These are phyloP conservation scores for Chlorella sp. DNA, from an alignment of 139 green algal species.

Conservation along the genomic window DNA sequence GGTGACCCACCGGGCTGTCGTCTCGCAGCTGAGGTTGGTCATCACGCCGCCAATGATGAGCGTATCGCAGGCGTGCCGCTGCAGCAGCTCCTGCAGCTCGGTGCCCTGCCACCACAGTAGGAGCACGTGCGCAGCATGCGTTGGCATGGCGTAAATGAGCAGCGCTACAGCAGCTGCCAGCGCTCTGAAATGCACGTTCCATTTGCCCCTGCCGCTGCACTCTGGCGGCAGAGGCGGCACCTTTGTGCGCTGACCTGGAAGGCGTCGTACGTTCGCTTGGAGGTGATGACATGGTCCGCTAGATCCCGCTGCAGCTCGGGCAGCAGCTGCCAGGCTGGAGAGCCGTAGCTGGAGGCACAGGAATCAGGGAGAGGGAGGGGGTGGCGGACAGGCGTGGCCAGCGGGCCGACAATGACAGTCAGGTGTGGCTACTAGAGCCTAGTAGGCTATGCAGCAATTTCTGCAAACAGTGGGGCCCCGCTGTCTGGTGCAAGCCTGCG, in stretches of 20 bases:
- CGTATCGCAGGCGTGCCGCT: not conserved
- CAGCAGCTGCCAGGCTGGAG: conserved; percentile 21
- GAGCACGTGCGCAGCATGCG: too few species aligned
- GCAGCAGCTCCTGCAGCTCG: conserved; percentile 16
- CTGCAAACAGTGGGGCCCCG: too few species aligned
- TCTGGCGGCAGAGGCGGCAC: too few species aligned
- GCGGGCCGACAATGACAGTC: too few species aligned
- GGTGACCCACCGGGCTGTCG: conserved; percentile 12
- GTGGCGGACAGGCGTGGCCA: too few species aligned
- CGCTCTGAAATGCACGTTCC: not conserved
- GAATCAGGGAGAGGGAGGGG: too few species aligned
- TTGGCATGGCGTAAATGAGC: too few species aligned
- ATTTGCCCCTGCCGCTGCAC: too few species aligned
- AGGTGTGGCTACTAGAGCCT: too few species aligned
- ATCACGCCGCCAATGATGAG: conserved; percentile 29
- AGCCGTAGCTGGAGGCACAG: conserved; percentile 4
- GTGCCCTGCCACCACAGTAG: conserved; percentile 12
- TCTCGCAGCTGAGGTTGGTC: conserved; percentile 34
- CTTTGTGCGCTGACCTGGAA: not conserved
- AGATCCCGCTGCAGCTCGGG: conserved; percentile 7
- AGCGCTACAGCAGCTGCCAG: not conserved
- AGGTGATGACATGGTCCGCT: conserved; percentile 3
- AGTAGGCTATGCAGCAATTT: too few species aligned
- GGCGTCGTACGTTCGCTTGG: conserved; percentile 34
- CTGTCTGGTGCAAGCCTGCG: too few species aligned